These are phyloP conservation scores for Gossypium rotundifolium DNA, from an alignment of 345 rosid genomes.

Conservation along the genomic window DNA sequence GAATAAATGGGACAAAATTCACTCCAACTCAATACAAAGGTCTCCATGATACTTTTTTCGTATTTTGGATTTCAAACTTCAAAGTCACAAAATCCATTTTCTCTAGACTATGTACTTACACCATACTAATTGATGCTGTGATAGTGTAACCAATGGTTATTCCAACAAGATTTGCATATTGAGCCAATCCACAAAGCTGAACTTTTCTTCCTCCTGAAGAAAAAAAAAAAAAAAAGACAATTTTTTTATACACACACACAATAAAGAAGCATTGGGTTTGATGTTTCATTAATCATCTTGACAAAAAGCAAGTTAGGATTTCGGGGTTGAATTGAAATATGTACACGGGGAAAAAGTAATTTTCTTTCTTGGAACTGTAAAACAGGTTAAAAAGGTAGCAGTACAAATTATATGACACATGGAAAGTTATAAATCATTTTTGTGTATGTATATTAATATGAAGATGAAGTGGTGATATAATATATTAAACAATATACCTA, in stretches of 20 bases:
- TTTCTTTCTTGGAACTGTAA: not conserved
- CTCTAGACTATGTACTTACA: conserved; percentile 40
- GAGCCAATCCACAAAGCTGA: conserved; percentile 69
- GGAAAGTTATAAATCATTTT: not conserved
- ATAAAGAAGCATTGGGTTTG: not conserved
- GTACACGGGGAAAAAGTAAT: not conserved
- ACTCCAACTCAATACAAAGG: too few species aligned
- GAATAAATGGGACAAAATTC: too few species aligned
- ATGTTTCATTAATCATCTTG: not conserved
- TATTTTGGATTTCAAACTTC: too few species aligned
- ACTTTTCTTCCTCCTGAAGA: conserved; percentile 52
- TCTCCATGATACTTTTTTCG: too few species aligned
- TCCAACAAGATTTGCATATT: conserved; percentile 66
- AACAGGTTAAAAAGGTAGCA: not conserved
- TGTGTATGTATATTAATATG: not conserved
- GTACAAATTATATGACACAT: not conserved
- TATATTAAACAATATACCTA: conserved; percentile 35
- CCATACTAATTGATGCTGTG: conserved; percentile 90
- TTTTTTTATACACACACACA: not conserved
- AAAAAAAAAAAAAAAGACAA: not conserved
- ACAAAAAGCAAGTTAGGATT: too few species aligned
- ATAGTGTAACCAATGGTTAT: conserved; percentile 76
- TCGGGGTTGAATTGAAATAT: too few species aligned
- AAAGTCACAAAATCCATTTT: not conserved
- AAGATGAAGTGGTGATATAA: not conserved